Evolutionary conservation across 1,284 basidiomycete genomes (phyloP), one percentile per base, ranked within the genome.

Genomic region (Ustilago vetiveriae): DNA sequence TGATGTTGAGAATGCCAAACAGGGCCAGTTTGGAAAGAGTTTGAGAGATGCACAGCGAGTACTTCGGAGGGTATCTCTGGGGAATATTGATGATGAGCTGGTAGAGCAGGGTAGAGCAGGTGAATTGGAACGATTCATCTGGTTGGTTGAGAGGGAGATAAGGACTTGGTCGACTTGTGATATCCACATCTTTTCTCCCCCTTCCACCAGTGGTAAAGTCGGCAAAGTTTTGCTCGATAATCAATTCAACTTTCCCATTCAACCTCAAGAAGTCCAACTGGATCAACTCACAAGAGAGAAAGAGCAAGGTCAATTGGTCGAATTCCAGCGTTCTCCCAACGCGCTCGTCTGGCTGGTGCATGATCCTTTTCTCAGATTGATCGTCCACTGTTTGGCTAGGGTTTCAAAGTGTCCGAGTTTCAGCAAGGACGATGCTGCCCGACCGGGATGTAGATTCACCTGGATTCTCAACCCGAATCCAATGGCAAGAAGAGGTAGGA

Each of bases 401-500:
- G 62, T 75, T 0, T 51, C 42, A 3, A 39, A 52, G 16, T 81
- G 74, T 54, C 72, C 74, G 0, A 66, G 57, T 17, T 80, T 78
- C 36, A 69, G 62, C 11, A 76, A 74, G 30, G 72, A 75, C 37
- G 72, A 57, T 19, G 22, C 19, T 6, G n/a, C 9, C 8, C 24
- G 49, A 36, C 57, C 43, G 1, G 47, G 44, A 2, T 30, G 39
- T n/a, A 16, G 48, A 2, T 62, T 48, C 30, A 81, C 77, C 2
- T 81, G 77, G 74, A 73, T 81, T 10, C 46, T 81, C 10, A 76
- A 79, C 36, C 53, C 56, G 0, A 74, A 76, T 17, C 75, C 78
- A 1, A 37, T 70, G 13, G 48, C 72, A 7, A 52, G 73, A 11
- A 42, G 72, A 2, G n/a, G 11, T 1, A 54, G 66, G 5, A 26